phyloP scores from a whole-genome alignment of 2,329 filamentous ascomycete genomes.

The Nannizzia gypsea region DNA sequence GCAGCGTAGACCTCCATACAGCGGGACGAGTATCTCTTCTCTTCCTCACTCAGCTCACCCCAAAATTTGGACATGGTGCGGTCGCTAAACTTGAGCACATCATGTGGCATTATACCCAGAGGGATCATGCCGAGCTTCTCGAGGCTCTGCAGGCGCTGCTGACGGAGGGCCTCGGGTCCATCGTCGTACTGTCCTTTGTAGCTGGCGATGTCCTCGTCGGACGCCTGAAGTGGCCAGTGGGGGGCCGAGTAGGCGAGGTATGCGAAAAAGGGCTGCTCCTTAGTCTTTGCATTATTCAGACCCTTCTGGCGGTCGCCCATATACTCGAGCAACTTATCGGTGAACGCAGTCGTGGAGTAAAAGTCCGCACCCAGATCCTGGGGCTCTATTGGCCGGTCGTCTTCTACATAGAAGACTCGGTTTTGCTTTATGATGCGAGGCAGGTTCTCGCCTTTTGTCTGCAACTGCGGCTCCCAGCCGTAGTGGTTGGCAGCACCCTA shows the following conservation, averaged over 20 bases:
- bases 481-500: slow-evolving; percentile 38
- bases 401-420: slow-evolving; percentile 37
- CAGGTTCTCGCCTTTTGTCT: slow-evolving; percentile 29
- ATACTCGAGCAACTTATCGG: slow-evolving; percentile 42
- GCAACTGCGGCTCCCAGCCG: slow-evolving; percentile 39
- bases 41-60: slow-evolving; percentile 26
- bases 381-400: slow-evolving; percentile 29
- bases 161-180: slow-evolving; percentile 46
- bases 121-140: slow-evolving; percentile 47
- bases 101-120: slow-evolving; percentile 32
- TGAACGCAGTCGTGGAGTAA: slow-evolving; percentile 45
- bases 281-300: slow-evolving; percentile 35
- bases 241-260: slow-evolving; percentile 52
- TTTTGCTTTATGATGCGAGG: slow-evolving; percentile 31
- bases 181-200: slow-evolving; percentile 52
- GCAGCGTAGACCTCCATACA: slow-evolving; percentile 53
- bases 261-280: slow-evolving; percentile 48
- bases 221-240: slow-evolving; percentile 53
- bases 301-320: too few relatives aligned
- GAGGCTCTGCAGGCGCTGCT: slow-evolving; percentile 42
- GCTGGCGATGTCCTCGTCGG: slow-evolving; percentile 43
- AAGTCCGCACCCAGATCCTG: slow-evolving; percentile 39
- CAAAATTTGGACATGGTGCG: slow-evolving; percentile 37
- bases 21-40: slow-evolving; percentile 33
- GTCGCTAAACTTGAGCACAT: slow-evolving; percentile 33